These are phyloP conservation scores for Starmera stellimalicola DNA, from an alignment of 1,139 yeast species.

Conservation along the genomic window DNA sequence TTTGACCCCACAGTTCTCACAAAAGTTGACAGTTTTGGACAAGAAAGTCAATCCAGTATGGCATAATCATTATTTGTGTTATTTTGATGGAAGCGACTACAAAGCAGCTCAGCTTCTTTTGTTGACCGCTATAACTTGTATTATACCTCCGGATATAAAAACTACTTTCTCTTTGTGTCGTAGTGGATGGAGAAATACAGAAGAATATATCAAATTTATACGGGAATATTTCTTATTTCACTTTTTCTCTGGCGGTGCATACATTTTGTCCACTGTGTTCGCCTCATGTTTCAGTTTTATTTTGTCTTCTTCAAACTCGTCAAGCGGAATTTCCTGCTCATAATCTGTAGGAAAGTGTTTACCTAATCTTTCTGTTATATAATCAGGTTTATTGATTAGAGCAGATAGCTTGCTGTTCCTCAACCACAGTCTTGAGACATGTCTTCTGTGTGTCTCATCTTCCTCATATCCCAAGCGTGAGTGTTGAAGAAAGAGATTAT, in stretches of 20 bases:
- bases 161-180: too few relatives aligned
- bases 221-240: too few relatives aligned
- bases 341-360: constrained; percentile 2
- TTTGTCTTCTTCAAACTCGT: constrained; percentile 4
- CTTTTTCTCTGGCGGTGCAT: constrained; percentile 3
- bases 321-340: constrained; percentile 3
- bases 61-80: too few relatives aligned
- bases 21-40: too few relatives aligned
- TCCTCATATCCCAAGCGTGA: constrained; percentile 3
- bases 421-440: constrained; percentile 5
- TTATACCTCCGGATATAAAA: too few relatives aligned
- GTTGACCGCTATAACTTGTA: too few relatives aligned
- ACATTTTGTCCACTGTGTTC: constrained; percentile 3
- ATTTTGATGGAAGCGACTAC: too few relatives aligned
- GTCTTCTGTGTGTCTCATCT: constrained; percentile 2
- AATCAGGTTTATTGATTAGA: constrained; percentile 1
- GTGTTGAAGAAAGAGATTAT: constrained; percentile 3
- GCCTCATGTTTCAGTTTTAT: constrained; percentile 2
- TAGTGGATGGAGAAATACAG: neutral
- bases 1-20: too few relatives aligned
- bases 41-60: too few relatives aligned
- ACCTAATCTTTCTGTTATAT: neutral
- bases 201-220: too few relatives aligned
- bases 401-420: constrained; percentile 1
- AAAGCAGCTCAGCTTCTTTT: too few relatives aligned